Base-by-base conservation (phyloP, 2,329 filamentous ascomycete species). In the Knoxdaviesia proteae region DNA sequence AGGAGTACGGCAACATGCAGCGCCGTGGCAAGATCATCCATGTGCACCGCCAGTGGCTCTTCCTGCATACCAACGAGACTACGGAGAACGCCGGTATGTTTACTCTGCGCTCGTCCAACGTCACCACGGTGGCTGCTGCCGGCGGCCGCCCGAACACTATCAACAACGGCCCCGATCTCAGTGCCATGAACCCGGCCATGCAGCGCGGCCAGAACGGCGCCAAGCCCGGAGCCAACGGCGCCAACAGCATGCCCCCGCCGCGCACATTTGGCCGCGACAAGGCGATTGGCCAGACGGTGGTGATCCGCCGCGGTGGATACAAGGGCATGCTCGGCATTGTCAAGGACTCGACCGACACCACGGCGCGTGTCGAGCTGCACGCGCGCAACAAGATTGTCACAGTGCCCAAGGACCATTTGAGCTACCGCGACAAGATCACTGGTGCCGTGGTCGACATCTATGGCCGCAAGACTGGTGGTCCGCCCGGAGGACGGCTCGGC, bases 301-400 rank as follows among this genome's bases (percentile, higher is more conserved):
- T 80, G 42, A 81, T 96, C 53, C 75, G 78, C 45, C 84, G 80
- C 55, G 90, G 90, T 32, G 77, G 80, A 29, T 86, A 88, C 65
- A 98, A 98, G 61, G 88, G 88, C 44, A 68, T 94, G 38, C 66
- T 96, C 37, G 90, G 90, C 51, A 93, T 94, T 49, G 87, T 98
- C 51, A 94, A 94, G 56, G 88, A 96, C 55, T 81, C 88, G 1
- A 93, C 84, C 6, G 87, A 92, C 51, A 74, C 74, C 4, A 75
- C 81, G 53, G 88, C 84, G 32, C 80, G 87, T 48, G 81, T 98
- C 37, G 90, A 98, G 61, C 65, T 98, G 36, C 88, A 96, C 56
- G 87, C 87, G 5, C 94, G 93, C 64, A 84, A 78, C 61, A 96
- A 94, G 66, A 80, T 83, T 10, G 75, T 96, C 47, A 86, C 80